phyloP scores from a whole-genome alignment of 306 rosid genomes.

The Luffa aegyptiaca region DNA sequence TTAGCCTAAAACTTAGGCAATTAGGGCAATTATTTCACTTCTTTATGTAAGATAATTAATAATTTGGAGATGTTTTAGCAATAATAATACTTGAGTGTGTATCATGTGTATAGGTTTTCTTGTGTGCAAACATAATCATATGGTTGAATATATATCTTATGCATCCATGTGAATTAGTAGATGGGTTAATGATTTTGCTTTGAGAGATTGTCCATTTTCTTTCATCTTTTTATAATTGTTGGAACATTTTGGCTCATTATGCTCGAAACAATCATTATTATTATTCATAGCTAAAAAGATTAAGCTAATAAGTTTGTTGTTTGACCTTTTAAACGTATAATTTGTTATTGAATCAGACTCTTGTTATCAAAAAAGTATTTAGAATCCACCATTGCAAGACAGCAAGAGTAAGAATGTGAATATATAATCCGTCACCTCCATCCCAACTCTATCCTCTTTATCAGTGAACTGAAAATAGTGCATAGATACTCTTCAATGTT shows the following conservation, averaged over 20 bases:
- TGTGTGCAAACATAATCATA: conserved; percentile 1
- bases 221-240: background rate
- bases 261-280: background rate
- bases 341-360: background rate
- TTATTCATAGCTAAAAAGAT: background rate
- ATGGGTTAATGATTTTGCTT: background rate
- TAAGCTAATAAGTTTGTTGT: background rate
- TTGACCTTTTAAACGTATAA: background rate
- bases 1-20: too few species aligned
- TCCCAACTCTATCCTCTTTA: too few species aligned
- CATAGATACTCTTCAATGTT: too few species aligned
- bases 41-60: too few species aligned
- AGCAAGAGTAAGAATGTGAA: too few species aligned
- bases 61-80: background rate
- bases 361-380: too few species aligned
- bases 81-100: background rate
- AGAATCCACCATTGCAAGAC: too few species aligned
- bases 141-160: background rate
- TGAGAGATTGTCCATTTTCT: background rate
- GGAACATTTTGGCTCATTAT: background rate
- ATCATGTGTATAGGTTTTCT: conserved; percentile 1
- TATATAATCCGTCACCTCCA: too few species aligned
- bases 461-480: too few species aligned
- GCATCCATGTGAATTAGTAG: background rate
- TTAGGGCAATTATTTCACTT: too few species aligned